Evolutionary conservation across 768 basidiomycete genomes (phyloP).

Genomic region (Tephrocybe sp.): DNA sequence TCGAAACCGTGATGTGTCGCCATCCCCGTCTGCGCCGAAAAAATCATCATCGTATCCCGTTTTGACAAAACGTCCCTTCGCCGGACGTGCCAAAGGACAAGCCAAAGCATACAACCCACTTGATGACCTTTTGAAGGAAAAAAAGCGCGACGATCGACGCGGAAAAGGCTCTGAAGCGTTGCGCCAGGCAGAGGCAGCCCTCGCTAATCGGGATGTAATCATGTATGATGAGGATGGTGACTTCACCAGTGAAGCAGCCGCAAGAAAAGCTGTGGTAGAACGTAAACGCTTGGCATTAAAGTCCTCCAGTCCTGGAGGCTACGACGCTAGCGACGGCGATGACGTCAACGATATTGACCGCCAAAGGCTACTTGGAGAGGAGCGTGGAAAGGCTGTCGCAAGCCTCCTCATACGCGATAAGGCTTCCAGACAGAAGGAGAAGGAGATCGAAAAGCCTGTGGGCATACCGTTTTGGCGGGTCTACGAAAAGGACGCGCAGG

Average conservation of each 20-base stretch:
- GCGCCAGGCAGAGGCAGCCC: conserved; percentile 43
- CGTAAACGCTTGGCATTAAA: conserved; percentile 15
- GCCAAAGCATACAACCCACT: conserved; percentile 45
- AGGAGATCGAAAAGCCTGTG: conserved; percentile 22
- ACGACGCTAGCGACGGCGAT: conserved; percentile 15
- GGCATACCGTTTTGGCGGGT: conserved; percentile 32
- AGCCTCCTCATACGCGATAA: conserved; percentile 45
- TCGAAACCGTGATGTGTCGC: conserved; percentile 10
- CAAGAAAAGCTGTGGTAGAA: conserved; percentile 35
- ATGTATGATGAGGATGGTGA: conserved; percentile 31
- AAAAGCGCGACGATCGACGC: conserved; percentile 35
- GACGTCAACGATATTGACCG: conserved; percentile 33
- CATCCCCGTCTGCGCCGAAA: conserved; percentile 12
- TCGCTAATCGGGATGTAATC: conserved; percentile 30
- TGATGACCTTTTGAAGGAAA: conserved; percentile 55
- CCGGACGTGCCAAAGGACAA: conserved; percentile 17
- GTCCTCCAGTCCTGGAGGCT: conserved; percentile 20
- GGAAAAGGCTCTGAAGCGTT: conserved; percentile 43
- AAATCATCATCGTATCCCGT: conserved; percentile 10
- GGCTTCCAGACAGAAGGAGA: conserved; percentile 23
- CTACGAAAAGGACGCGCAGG: conserved; percentile 8
- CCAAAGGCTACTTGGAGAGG: conserved; percentile 38
- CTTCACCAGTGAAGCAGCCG: conserved; percentile 39
- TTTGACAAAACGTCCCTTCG: conserved; percentile 6
- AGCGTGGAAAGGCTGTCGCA: conserved; percentile 41